phyloP scores from a whole-genome alignment of 352 stramenopile genomes.

The Pythium dissimile region DNA sequence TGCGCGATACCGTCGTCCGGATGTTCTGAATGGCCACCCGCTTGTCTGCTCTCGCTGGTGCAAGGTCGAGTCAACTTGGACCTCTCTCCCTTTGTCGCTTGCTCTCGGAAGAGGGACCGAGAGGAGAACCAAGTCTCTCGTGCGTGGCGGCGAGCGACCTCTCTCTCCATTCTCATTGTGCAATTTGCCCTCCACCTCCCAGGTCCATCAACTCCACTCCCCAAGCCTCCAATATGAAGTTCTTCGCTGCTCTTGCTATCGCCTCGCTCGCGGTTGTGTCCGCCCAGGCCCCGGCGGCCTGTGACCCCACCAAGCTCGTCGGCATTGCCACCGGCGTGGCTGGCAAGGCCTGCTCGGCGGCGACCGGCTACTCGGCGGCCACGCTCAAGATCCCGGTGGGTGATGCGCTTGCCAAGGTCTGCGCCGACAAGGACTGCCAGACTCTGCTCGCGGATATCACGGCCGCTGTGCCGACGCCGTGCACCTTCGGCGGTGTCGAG shows the following conservation, averaged over 20 bases:
- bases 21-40: background rate
- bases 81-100: no score
- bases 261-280: slow-evolving; percentile 12
- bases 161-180: no score
- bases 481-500: slow-evolving; percentile 1
- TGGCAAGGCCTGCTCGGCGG: background rate
- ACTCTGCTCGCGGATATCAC: slow-evolving; percentile 13
- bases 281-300: slow-evolving; percentile 1
- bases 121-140: background rate
- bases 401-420: slow-evolving; percentile 19
- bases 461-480: slow-evolving; percentile 5
- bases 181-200: slow-evolving; percentile 20
- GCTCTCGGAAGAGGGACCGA: no score
- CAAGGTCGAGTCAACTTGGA: no score
- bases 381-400: slow-evolving; percentile 8
- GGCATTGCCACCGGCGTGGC: background rate
- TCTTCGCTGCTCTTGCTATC: slow-evolving; percentile 11
- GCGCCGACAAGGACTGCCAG: slow-evolving; percentile 21
- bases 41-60: background rate
- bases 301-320: background rate
- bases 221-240: slow-evolving; percentile 12
- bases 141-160: background rate
- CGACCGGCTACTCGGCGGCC: slow-evolving; percentile 1
- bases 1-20: background rate
- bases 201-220: background rate